Evolutionary conservation across 2,329 filamentous ascomycete genomes (phyloP), one percentile per base, ranked within the genome.

Genomic region (Diaporthe aspalathi): DNA sequence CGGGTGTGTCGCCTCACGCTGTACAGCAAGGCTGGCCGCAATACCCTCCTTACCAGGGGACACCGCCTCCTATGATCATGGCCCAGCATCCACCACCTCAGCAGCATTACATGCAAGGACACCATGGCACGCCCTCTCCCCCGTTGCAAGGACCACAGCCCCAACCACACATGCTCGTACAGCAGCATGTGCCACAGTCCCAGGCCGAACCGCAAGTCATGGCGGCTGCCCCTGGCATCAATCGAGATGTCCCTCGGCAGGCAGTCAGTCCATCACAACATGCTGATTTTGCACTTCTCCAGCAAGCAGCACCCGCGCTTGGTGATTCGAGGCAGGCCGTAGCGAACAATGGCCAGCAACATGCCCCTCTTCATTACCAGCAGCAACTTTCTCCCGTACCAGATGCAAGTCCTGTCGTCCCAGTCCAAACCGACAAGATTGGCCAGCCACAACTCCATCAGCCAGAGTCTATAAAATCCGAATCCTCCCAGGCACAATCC

Each of bases 81-180:
- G 69, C 65, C 16, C 68, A 60, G 9, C 50, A 71, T 20, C 65
- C 72, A 24, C 66, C 72, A 0, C 69, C 71, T 47, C 69, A 67
- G n/a, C 72, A 73, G 60, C 72, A 73, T 20, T 71, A 71, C 52
- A 62, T 49, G 17, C 65, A 65, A 27, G 69, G 45, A n/a, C 72
- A 69, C 17, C 66, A 66, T 5, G 35, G 29, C 17, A 53, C 57
- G 27, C 45, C 69, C 17, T 57, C 71, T 50, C 65, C 69, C 12
- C 32, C 56, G 12, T 17, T 47, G 7, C 72, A 66, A 68, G 72
- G 66, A 14, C 65, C 69, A 40, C 22, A 54, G 29, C 43, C 29
- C 17, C 56, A 69, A 29, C 72, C 65, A 35, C 50, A 67, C 29
- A 49, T 69, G 27, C 45, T 22, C 16, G n/a, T 35, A 12, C 70